Evolutionary conservation across 208 protist species (phyloP), one percentile per base, ranked within the genome.

Genomic region (Crithidia thermophila): DNA sequence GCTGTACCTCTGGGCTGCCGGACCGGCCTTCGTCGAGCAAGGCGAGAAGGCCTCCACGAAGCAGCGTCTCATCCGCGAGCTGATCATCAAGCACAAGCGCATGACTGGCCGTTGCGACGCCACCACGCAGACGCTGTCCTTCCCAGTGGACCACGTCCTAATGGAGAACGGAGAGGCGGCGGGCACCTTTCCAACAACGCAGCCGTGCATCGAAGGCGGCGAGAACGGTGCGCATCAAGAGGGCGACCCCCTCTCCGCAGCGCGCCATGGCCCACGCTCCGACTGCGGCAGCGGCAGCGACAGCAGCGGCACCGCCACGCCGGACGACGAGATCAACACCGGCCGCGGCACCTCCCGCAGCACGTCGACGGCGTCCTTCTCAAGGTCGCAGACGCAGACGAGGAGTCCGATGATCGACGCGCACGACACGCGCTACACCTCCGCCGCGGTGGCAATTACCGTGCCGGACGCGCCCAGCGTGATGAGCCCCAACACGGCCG

Each of bases 71-170:
- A 90, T 91, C 50, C 81, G 85, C 2, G 67, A 88, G 50, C 49
- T 91, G 10, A 61, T 94, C 23, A 50, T 71, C 40, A 59, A 73
- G 27, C 88, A 94, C 62, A 60, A 67, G 63, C 67, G 62, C 30
- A 72, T 82, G 62, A 71, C 63, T 21, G 28, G 33, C 9, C 75
- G 68, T 30, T 63, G 77, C 62, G 81, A 90, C 67, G 85, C 77
- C 37, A 66, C 72, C 37, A 94, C 88, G 58, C 88, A 91, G 75
- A 91, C 85, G 9, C 42, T 69, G 11, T 66, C 59, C 6, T 53
- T 72, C 13, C 66, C 45, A 7, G 33, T 56, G 39, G 36, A 37
- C 39, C 28, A 40, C n/a, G 28, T 51, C 58, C 74, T 33, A 16
- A 0, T 58, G 25, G 46, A 57, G 43, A 53, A 34, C 18, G 31